Base-by-base conservation (phyloP, 2,329 filamentous ascomycete species). In the Fusarium duplospermum region DNA sequence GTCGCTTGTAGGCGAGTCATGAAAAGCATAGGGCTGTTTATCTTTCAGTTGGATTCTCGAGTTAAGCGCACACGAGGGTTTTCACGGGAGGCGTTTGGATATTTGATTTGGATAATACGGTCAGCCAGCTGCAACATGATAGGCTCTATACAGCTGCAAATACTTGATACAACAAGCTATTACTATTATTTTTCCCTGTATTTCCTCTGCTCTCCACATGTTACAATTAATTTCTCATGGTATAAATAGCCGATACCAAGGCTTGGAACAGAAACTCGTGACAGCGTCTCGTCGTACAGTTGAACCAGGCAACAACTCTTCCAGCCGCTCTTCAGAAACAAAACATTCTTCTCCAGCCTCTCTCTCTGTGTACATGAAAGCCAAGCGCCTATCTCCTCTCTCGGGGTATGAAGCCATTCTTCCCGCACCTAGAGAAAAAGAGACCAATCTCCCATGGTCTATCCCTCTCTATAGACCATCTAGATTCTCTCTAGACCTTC, bases 381-480 rank as follows among this genome's bases (percentile, higher is more conserved):
- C 31, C 62, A 71, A 63, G 18, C 31, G 8, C 27, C 16, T 62
- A 29, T n/a, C 54, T 18, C 40, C 47, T 40, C n/a, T 24, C 22
- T 33, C 11, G 6, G 7, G n/a, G n/a, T 22, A 33, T 62, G 4
- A 35, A 35, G 40, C 22, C 59, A 63, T 22, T 6, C 16, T 10
- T 7, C 11, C 10, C 20, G 3, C 14, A 22, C n/a, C 9, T 33
- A 14, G 42, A 45, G 40, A 56, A 36, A 45, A 31, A 54, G 54
- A n/a, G 42, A 18, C 33, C 64, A 58, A 65, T 71, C 33, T 42
- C 29, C 36, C 45, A 18, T 8, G 31, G 20, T 50, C 56, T 65
- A 65, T n/a, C 59, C 18, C 62, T 62, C 64, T 52, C 13, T 33
- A 11, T 33, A 33, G 31, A 4, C 31, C 31, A 33, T 33, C 31